Percentiles rank a stretch among this genome's conserved stretches.
Conservation (phyloP, 306 rosid species). For the cucumber (Cucumis sativus) region Cucumber_9930_V3 NC_026660.2:27576501-27577000, state of each 20-base stretch:
- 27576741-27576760: neutral
- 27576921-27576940: neutral
- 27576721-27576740: neutral
- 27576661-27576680: neutral
- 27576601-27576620: neutral
- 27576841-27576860: conserved; percentile 1
- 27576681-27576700: conserved; percentile 1
- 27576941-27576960: neutral
- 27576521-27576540: neutral
- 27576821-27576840: conserved; percentile 7
- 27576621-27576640: conserved; percentile 1
- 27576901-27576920: neutral
- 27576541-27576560: neutral
- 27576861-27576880: neutral
- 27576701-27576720: conserved; percentile 11
- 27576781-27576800: neutral
- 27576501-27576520: neutral
- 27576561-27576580: neutral
- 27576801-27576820: neutral
- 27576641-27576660: conserved; percentile 8
- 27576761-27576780: neutral
- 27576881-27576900: neutral
- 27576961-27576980: neutral
- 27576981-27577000: neutral
- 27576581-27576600: neutral